Base-by-base conservation (phyloP, 169 alveolate genomes). In the Eimeria praecox region DNA sequence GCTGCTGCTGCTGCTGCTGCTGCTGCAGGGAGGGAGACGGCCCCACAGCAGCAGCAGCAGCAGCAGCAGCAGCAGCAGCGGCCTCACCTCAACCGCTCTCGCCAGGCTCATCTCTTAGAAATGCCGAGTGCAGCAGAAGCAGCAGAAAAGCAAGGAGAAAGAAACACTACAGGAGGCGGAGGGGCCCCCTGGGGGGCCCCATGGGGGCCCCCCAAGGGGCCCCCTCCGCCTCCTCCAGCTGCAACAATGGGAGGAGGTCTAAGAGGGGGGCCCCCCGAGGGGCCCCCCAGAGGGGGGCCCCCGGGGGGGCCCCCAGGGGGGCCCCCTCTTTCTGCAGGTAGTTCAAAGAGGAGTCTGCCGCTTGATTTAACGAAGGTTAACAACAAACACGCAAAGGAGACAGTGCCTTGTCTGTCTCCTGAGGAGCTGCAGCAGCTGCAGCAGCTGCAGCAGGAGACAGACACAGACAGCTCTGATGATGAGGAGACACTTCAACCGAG, bases 391-490 rank as follows among this genome's bases (percentile, higher is more conserved):
- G 46, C 38, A 22, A 27, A 38, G 40, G 94, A 73, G 5, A 49
- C 94, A 4, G 94, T 88, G 71, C 94, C 94, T 56, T 64, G 27
- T 12, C 83, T 88, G 64, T 27, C 73, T 77, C 94, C 94, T 22
- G 71, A 88, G 10, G 94, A 88, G 62, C 49, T 88, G 42, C 77
- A 30, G 66, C 64, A 62, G 66, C 86, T 88, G 80, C 66, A 56
- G 66, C 66, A 56, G 66, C 66, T 14, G 66, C 66, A 56, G 66
- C 66, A 56, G 66, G 80, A 18, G n/a, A 69, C 27, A 9, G 80
- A 69, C 80, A n/a, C 27, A 69, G 35, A 69, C 9, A 35, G 35
- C n/a, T n/a, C 35, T 22, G 12, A 24, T 22, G 42, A 35, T 9
- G 80, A 69, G n/a, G n/a, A n/a, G n/a, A n/a, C n/a, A n/a, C n/a